Percentiles rank a stretch among this genome's conserved stretches.
These are phyloP conservation scores for Barnettozyma wickerhamii DNA, from an alignment of 805 yeast species.

Conservation along the genomic window DNA sequence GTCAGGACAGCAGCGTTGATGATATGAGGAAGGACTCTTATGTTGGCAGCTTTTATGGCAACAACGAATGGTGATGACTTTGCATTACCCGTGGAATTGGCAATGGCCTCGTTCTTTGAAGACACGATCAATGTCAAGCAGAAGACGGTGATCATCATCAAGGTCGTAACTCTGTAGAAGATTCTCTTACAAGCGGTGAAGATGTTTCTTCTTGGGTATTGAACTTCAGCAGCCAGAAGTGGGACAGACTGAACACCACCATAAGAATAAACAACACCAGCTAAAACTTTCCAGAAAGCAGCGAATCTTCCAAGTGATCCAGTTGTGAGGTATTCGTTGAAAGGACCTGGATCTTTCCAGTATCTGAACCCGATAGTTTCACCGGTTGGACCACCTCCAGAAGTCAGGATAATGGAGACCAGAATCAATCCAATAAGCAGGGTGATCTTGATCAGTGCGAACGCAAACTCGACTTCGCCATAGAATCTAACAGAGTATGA, in stretches of 20 bases:
- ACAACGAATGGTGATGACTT: slow-evolving; percentile 36
- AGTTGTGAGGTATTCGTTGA: slow-evolving; percentile 14
- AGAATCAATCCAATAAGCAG: slow-evolving; percentile 59
- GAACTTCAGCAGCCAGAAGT: slow-evolving; percentile 35
- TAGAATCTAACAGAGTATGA: slow-evolving; percentile 35
- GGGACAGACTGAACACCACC: slow-evolving; percentile 45
- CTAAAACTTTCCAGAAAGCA: slow-evolving; percentile 31
- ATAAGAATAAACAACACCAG: slow-evolving; percentile 36
- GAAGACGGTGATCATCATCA: slow-evolving; percentile 29
- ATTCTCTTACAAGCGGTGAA: slow-evolving; percentile 30
- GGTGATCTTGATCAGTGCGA: slow-evolving; percentile 51
- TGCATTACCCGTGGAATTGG: slow-evolving; percentile 27
- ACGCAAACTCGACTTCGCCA: slow-evolving; percentile 56
- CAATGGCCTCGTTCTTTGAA: slow-evolving; percentile 26
- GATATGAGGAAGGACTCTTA: slow-evolving; percentile 32
- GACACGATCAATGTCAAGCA: slow-evolving; percentile 31
- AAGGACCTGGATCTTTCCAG: slow-evolving; percentile 21
- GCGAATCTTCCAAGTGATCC: slow-evolving; percentile 24
- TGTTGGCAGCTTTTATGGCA: slow-evolving; percentile 43
- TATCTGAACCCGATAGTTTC: slow-evolving; percentile 33
- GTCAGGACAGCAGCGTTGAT: slow-evolving; percentile 36
- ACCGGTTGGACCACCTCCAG: slow-evolving; percentile 55
- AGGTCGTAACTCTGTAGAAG: slow-evolving; percentile 25
- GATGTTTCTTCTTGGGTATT: slow-evolving; percentile 31
- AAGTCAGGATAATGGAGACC: slow-evolving; percentile 48